Base-by-base conservation (phyloP, 2,329 filamentous ascomycete genomes). In the Exophiala aquamarina region DNA sequence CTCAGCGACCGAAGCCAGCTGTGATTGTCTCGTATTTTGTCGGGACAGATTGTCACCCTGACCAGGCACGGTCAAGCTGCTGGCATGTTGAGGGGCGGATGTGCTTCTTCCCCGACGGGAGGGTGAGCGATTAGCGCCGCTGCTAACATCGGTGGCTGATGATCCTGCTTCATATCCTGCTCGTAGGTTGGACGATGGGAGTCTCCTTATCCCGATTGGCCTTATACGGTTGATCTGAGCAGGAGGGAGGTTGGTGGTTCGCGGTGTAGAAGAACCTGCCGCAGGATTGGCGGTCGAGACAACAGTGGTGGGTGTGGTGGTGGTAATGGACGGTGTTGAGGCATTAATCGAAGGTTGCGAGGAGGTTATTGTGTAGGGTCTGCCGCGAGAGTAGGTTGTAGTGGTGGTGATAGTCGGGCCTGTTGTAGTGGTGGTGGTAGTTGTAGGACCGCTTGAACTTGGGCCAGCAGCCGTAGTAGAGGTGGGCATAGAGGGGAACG, bases 161-260 rank as follows among this genome's bases (percentile, higher is more conserved):
- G 20, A 14, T 21, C 33, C 28, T 17, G 32, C 26, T 21, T 31
- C 44, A 36, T 35, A 28, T 35, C 23, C 35, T 18, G 29, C 21
- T 15, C 41, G 41, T 28, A 48, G 21, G 20, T 48, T 44, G 10
- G 40, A 15, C 1, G 57, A 59, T 3, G 51, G 50, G 14, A 59
- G 37, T 28, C 57, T 44, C 29, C 50, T 49, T 31, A 59, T 59
- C 5, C 55, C 47, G 23, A 59, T 57, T 3, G 57, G 55, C 23
- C 57, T 47, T 8, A 28, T 20, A 31, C 53, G 41, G 18, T 32
- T 42, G 15, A 45, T 21, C 36, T 50, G 44, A 17, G 42, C 15
- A 42, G 39, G 45, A 13, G 20, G 23, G 13, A 32, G 23, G n/a
- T 50, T 35, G 10, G 47, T 41, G 13, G 50, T 50, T 41, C 48